phyloP scores from a whole-genome alignment of 441 rosid genomes.

The Lepidium campestre region DNA sequence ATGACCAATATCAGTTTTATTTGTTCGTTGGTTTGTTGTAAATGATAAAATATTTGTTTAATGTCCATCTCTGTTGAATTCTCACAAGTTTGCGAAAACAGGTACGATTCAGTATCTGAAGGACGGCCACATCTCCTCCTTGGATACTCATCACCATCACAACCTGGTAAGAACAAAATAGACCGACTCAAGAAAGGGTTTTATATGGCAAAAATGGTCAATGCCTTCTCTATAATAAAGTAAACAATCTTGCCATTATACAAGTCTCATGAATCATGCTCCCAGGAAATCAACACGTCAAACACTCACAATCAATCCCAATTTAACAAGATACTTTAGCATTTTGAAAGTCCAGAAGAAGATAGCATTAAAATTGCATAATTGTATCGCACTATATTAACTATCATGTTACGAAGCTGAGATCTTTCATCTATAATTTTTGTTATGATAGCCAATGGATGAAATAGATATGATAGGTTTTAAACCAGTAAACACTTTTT shows the following conservation, averaged over 20 bases:
- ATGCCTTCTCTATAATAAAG: neutral
- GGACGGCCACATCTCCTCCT: conserved; percentile 85
- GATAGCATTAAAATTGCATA: neutral
- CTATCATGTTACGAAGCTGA: neutral
- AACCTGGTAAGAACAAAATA: conserved; percentile 47
- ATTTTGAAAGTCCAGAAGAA: neutral
- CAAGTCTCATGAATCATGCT: neutral
- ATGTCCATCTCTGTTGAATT: neutral
- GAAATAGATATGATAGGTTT: neutral
- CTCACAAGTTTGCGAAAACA: neutral
- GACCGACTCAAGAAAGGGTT: neutral
- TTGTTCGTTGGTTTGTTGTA: conserved; percentile 13
- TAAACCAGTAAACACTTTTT: neutral
- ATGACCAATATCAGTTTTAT: conserved; percentile 20
- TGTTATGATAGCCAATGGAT: neutral
- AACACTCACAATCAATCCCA: neutral
- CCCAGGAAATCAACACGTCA: neutral
- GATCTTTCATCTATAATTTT: neutral
- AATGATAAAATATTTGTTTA: conserved; percentile 13
- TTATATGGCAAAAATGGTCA: neutral
- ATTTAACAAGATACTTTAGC: neutral
- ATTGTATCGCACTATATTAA: neutral
- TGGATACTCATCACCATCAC: conserved; percentile 62
- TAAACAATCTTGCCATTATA: neutral
- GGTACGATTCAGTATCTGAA: conserved; percentile 58